These are phyloP conservation scores for Glycine soja DNA, from an alignment of 306 rosid species.

Conservation along the genomic window DNA sequence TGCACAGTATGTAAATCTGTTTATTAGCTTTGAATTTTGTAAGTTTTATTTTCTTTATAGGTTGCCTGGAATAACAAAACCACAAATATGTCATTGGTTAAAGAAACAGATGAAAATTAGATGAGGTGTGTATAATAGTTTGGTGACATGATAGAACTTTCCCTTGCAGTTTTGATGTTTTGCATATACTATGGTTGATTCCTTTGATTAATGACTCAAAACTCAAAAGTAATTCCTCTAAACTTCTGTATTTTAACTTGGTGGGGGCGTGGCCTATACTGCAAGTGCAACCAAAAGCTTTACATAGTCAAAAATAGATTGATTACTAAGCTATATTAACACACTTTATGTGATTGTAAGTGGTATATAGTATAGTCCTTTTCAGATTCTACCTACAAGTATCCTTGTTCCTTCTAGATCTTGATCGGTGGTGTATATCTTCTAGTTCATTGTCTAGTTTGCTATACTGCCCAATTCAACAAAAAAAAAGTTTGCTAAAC, in stretches of 20 bases:
- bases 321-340: constrained; percentile 43
- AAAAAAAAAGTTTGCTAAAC: no score
- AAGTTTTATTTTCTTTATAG: no score
- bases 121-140: not conserved
- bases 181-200: not conserved
- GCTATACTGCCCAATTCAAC: no score
- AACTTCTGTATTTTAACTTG: constrained; percentile 27
- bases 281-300: constrained; percentile 2
- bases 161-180: no score
- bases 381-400: constrained; percentile 47
- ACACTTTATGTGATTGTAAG: constrained; percentile 42
- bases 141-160: no score
- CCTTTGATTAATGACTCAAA: not conserved
- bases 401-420: constrained; percentile 50
- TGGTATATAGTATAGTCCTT: constrained; percentile 27
- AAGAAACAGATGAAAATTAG: not conserved
- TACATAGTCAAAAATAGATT: constrained; percentile 35
- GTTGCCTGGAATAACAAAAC: not conserved
- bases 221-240: not conserved
- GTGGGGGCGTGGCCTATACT: constrained; percentile 13
- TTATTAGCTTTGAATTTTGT: not conserved
- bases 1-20: not conserved
- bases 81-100: not conserved
- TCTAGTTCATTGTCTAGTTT: not conserved
- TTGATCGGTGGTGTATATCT: constrained; percentile 3